These are phyloP conservation scores for Nakazawaea sp. DNA, from an alignment of 805 yeast species.

Conservation along the genomic window DNA sequence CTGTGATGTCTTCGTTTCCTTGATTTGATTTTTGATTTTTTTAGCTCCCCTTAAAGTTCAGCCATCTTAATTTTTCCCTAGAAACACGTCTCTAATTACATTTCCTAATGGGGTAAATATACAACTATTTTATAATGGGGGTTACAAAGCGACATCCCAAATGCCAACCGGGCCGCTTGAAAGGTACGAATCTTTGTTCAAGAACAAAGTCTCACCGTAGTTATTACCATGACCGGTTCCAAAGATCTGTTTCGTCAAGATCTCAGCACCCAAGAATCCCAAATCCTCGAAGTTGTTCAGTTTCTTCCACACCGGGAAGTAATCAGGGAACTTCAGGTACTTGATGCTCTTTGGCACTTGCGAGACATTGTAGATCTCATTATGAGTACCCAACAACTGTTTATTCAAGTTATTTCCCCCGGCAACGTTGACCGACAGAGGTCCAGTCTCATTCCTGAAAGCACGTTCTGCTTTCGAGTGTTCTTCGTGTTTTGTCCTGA, in stretches of 20 bases:
- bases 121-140: too few relatives aligned
- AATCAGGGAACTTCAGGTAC: constrained; percentile 73
- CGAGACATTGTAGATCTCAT: constrained; percentile 24
- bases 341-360: constrained; percentile 81
- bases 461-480: constrained; percentile 17
- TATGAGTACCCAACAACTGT: constrained; percentile 8
- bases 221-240: constrained; percentile 52
- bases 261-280: constrained; percentile 79
- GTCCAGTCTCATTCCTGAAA: constrained; percentile 21
- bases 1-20: too few relatives aligned
- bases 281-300: constrained; percentile 64
- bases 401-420: constrained; percentile 15
- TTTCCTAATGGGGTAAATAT: too few relatives aligned
- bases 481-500: constrained; percentile 16
- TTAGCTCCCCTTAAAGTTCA: too few relatives aligned
- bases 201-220: constrained; percentile 49
- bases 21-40: too few relatives aligned
- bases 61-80: too few relatives aligned
- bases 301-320: constrained; percentile 92
- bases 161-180: constrained; percentile 77
- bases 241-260: constrained; percentile 80
- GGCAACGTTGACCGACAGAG: constrained; percentile 8
- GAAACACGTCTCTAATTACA: too few relatives aligned
- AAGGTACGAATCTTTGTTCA: constrained; percentile 64
- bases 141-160: constrained; percentile 53